Evolutionary conservation across 1,284 basidiomycete genomes (phyloP).

Genomic region (Leccinum subrobustum): DNA sequence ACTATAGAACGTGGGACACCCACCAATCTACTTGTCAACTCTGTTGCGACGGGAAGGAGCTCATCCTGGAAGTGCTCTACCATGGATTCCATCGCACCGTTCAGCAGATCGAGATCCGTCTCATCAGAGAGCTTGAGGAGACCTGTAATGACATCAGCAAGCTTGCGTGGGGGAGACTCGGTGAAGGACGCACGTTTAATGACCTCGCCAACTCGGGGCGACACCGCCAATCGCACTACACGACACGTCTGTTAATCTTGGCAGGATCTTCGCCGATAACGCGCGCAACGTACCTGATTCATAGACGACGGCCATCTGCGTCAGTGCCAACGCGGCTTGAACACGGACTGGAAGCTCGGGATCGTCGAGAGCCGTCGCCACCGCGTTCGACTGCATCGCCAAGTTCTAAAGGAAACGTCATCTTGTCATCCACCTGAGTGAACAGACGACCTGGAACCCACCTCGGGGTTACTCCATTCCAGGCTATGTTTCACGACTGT

Average conservation of each 20-base stretch:
- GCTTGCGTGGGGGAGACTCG: background rate
- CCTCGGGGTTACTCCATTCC: constrained; percentile 65
- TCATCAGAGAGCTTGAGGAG: constrained; percentile 86
- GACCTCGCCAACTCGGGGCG: constrained; percentile 82
- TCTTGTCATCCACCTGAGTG: background rate
- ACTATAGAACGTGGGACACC: constrained; percentile 26
- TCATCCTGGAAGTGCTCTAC: constrained; percentile 85
- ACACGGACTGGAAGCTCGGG: constrained; percentile 82
- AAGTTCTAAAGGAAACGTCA: constrained; percentile 46
- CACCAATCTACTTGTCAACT: constrained; percentile 78
- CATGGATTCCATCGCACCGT: constrained; percentile 80
- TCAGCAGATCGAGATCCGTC: constrained; percentile 86
- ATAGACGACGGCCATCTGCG: constrained; percentile 71
- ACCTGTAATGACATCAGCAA: constrained; percentile 42
- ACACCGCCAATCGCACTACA: constrained; percentile 68
- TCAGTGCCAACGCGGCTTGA: constrained; percentile 79
- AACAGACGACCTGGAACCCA: constrained; percentile 29
- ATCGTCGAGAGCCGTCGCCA: constrained; percentile 67
- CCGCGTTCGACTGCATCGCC: constrained; percentile 59
- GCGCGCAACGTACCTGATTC: constrained; percentile 50
- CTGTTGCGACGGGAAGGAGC: constrained; percentile 82
- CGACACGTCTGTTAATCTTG: background rate
- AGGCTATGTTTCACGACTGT: constrained; percentile 68
- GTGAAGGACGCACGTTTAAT: constrained; percentile 63
- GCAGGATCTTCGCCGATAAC: background rate